Evolutionary conservation across 2,329 filamentous ascomycete genomes (phyloP).

Genomic region (Plenodomus lindquistii): DNA sequence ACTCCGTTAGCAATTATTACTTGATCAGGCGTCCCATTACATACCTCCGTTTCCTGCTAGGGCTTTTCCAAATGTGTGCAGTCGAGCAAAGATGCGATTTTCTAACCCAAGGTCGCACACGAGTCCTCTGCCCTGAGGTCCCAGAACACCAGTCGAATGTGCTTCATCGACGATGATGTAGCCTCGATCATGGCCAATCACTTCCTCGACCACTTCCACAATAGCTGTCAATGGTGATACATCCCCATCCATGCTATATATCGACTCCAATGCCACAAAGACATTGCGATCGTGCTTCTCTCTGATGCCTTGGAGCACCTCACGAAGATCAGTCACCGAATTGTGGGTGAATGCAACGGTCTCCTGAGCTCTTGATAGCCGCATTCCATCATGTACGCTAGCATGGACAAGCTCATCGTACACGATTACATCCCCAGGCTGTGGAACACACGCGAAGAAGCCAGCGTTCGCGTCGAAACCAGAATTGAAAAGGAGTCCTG

Average conservation of each 20-base stretch:
- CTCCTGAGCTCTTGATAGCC: slow-evolving; percentile 59
- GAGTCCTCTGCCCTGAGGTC: slow-evolving; percentile 59
- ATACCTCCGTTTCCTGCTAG: slow-evolving; percentile 71
- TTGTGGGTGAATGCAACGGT: slow-evolving; percentile 63
- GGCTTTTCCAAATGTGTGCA: slow-evolving; percentile 71
- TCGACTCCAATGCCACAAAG: slow-evolving; percentile 39
- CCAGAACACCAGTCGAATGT: slow-evolving; percentile 66
- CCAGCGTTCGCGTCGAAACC: slow-evolving; percentile 56
- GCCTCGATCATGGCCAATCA: slow-evolving; percentile 62
- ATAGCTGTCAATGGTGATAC: slow-evolving; percentile 66
- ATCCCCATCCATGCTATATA: slow-evolving; percentile 84
- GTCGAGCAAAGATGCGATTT: slow-evolving; percentile 58
- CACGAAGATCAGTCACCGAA: slow-evolving; percentile 44
- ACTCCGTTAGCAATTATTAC: no score
- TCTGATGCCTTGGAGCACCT: slow-evolving; percentile 44
- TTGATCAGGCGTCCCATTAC: slow-evolving; percentile 17
- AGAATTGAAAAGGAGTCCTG: slow-evolving; percentile 64
- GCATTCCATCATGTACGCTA: slow-evolving; percentile 76
- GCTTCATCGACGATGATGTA: slow-evolving; percentile 71
- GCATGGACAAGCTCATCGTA: slow-evolving; percentile 77
- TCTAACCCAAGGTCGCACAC: slow-evolving; percentile 59
- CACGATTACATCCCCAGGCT: slow-evolving; percentile 58
- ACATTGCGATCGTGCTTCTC: slow-evolving; percentile 37
- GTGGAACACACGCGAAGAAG: slow-evolving; percentile 54
- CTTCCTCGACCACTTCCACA: slow-evolving; percentile 58